Evolutionary conservation across 805 yeast species (phyloP).

Genomic region (Starmerella geochares): DNA sequence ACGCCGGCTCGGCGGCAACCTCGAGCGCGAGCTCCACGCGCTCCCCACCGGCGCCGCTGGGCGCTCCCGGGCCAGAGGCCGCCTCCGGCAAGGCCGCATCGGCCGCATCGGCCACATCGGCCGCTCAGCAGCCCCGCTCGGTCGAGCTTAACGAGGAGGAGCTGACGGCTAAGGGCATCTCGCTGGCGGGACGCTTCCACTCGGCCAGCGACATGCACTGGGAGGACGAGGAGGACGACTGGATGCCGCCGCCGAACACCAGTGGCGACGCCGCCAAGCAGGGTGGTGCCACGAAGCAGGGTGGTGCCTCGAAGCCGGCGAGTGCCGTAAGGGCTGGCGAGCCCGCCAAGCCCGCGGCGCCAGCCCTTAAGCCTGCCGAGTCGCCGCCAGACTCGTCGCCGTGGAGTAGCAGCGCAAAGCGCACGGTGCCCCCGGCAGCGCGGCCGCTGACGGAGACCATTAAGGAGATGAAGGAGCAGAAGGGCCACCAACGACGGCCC

Average conservation of each 20-base stretch:
- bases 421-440: constrained; percentile 8
- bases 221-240: constrained; percentile 36
- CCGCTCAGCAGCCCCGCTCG: background rate
- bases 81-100: background rate
- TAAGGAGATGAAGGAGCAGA: constrained; percentile 16
- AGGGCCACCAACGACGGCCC: constrained; percentile 8
- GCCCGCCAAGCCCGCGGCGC: constrained; percentile 4
- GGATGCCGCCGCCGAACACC: constrained; percentile 21
- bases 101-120: background rate
- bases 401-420: constrained; percentile 10
- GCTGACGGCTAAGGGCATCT: constrained; percentile 31
- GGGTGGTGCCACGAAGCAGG: constrained; percentile 4
- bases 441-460: constrained; percentile 16
- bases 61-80: background rate
- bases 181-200: constrained; percentile 29
- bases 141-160: constrained; percentile 29
- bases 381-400: constrained; percentile 7
- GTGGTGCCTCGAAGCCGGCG: constrained; percentile 5
- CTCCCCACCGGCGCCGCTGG: background rate
- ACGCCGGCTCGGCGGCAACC: too few relatives aligned
- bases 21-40: too few relatives aligned
- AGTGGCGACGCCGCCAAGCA: background rate
- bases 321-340: too few relatives aligned
- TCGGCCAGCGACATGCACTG: constrained; percentile 30
- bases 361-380: constrained; percentile 7